Base-by-base conservation (phyloP, 441 rosid genomes). In the Gossypium schwendimanii region DNA sequence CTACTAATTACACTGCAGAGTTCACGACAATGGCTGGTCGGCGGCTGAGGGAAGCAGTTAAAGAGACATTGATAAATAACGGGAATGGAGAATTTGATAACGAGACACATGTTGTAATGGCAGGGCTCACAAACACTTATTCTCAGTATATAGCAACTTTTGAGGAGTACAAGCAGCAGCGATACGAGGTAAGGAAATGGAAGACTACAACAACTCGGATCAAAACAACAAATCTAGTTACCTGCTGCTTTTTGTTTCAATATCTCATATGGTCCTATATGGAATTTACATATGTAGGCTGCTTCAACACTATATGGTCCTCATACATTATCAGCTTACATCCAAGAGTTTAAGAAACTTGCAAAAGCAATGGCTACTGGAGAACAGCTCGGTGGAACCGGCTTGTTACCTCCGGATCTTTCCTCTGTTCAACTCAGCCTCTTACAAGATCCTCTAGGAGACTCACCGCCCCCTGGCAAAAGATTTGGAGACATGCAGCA, bases 241-340 rank as follows among this genome's bases (percentile, higher is more conserved):
- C 14, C 12, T 17, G 3, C 57, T 17, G 26, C 3, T 17, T 50
- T 67, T 50, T 11, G 11, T 2, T 15, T 71, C 36, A 17, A 24
- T 41, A 6, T 54, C 58, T 71, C 28, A 59, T 14, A 59, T n/a
- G n/a, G 20, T n/a, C 54, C 15, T 50, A 47, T 6, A 39, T 39
- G 68, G 4, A 55, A 55, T 44, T 39, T 61, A 70, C 28, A 33
- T 8, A 18, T 80, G 76, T 81, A 88, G 87, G 88, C 83, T 49
- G 88, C 93, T 67, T 85, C 93, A 2, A 88, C 93, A 6, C 84
- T 88, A 18, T 88, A 88, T 8, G 93, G 90, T 23, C 93, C 90
- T 31, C 80, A 83, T 69, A 88, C 90, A 0, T 52, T 88, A 73
- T 79, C 84, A 5, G 89, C 90, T 50, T 88, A 84, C 66, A 81